Base-by-base conservation (phyloP, 805 yeast species). In the Saccharomycopsis olivae region DNA sequence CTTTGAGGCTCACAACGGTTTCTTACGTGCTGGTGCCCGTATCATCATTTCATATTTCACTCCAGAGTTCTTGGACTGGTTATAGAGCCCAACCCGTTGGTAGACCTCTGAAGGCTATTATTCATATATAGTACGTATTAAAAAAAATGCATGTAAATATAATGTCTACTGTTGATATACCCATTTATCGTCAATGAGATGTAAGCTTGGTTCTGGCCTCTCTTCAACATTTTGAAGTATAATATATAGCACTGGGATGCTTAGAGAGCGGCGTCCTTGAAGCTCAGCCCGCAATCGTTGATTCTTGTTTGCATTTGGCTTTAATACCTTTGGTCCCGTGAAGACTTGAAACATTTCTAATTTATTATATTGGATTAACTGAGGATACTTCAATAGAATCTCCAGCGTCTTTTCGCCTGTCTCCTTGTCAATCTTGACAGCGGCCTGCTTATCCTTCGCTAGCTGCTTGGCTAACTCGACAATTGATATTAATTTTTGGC, bases 41-140 rank as follows among this genome's bases (percentile, higher is more conserved):
- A 63, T 92, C 51, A 75, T 92, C 44, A 87, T 92, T 51, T 75
- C 94, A 36, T 92, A 92, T 62, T 85, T 92, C 56, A 82, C 97
- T 2, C 98, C 98, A 8, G 95, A 89, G 53, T 87, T 92, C 53
- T 69, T 92, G 55, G 96, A 85, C 30, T 92, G 98, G 98, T 68
- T 89, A 24, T 23, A n/a, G n/a, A n/a, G n/a, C n/a, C n/a, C n/a
- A n/a, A n/a, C n/a, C n/a, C n/a, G n/a, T n/a, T n/a, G n/a, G n/a
- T n/a, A n/a, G n/a, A n/a, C n/a, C n/a, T n/a, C n/a, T n/a, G n/a
- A n/a, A n/a, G n/a, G n/a, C n/a, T n/a, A n/a, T n/a, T n/a, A n/a
- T n/a, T n/a, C n/a, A 23, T 23, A 23, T 23, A 8, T 23, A 8
- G 27, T 23, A 23, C 27, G 10, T 8, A 11, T 11, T 23, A 23